Percentiles rank a stretch among this genome's conserved stretches.
Evolutionary conservation across 2,329 filamentous ascomycete genomes (phyloP).

Genomic region (Ophiostoma australiae): DNA sequence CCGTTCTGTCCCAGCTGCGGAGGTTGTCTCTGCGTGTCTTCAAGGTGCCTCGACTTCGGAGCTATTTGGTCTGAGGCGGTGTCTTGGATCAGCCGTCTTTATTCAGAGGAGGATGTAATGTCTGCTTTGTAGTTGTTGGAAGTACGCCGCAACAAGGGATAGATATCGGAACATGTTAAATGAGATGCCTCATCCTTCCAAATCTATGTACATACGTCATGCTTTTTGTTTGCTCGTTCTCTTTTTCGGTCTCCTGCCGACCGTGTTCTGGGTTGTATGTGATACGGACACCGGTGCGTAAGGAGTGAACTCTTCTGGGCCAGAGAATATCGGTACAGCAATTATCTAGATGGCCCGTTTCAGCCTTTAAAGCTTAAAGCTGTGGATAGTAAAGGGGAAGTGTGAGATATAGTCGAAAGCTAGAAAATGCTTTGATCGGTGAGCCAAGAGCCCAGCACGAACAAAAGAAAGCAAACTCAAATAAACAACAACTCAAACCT

Average conservation of each 20-base stretch:
- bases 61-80: conserved; percentile 2
- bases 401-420: neutral
- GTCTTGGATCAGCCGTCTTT: conserved; percentile 14
- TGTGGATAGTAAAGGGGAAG: neutral
- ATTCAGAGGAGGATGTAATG: neutral
- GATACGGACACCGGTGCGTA: neutral
- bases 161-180: conserved; percentile 2
- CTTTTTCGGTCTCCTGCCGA: neutral
- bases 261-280: neutral
- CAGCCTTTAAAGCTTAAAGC: neutral
- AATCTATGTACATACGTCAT: neutral
- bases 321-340: neutral
- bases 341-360: neutral
- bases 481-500: neutral
- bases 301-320: neutral
- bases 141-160: conserved; percentile 15
- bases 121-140: conserved; percentile 2
- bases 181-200: neutral
- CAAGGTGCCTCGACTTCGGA: neutral
- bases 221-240: neutral
- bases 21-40: neutral
- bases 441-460: neutral
- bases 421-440: neutral
- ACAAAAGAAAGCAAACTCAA: neutral
- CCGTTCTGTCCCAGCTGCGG: neutral